Evolutionary conservation across 495 filamentous ascomycete genomes (phyloP).

Genomic region (Penicillium roqueforti): DNA sequence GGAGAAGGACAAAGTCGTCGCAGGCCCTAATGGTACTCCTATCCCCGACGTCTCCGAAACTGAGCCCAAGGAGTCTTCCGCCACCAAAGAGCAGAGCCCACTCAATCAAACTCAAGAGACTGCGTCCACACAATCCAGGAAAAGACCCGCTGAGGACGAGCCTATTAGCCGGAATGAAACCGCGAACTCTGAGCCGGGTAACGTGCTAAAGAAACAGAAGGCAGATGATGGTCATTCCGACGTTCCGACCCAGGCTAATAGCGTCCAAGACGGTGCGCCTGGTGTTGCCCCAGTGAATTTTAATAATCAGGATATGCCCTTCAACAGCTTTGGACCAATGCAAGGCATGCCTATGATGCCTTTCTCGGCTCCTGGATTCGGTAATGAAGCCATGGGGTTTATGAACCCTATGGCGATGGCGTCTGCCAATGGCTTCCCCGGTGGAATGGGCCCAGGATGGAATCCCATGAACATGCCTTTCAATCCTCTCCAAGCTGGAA

Average conservation of each 20-base stretch:
- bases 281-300: conserved; percentile 12
- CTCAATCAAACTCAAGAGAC: conserved; percentile 34
- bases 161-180: conserved; percentile 32
- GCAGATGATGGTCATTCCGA: conserved; percentile 21
- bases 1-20: conserved; percentile 57
- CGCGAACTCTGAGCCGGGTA: conserved; percentile 18
- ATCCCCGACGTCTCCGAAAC: conserved; percentile 30
- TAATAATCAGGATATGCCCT: conserved; percentile 35
- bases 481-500: conserved; percentile 36
- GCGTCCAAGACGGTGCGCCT: conserved; percentile 12
- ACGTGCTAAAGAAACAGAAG: conserved; percentile 35
- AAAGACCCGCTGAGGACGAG: conserved; percentile 75
- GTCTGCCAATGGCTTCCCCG: conserved; percentile 39
- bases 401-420: conserved; percentile 54
- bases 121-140: conserved; percentile 50
- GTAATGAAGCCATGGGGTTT: conserved; percentile 42
- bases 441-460: conserved; percentile 40
- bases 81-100: conserved; percentile 28
- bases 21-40: conserved; percentile 21
- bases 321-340: conserved; percentile 29
- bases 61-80: conserved; percentile 7
- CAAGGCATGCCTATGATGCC: conserved; percentile 41
- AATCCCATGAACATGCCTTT: conserved; percentile 52
- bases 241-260: not conserved
- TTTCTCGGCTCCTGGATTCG: conserved; percentile 41